Conservation (phyloP, 257 asterid genomes). For the Plantago ovata region DNA sequence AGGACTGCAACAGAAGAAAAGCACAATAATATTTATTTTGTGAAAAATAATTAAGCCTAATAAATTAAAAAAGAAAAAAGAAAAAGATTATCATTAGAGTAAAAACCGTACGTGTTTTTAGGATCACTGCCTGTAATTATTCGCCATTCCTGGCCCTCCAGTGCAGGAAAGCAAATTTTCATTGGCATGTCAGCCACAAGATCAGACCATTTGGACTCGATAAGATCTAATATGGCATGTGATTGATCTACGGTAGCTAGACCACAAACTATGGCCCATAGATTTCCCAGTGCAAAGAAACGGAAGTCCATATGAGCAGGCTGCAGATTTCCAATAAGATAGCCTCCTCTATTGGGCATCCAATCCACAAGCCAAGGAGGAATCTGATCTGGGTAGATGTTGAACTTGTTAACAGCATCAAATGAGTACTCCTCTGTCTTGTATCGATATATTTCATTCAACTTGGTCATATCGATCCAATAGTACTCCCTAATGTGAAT, state of each 20-base stretch:
- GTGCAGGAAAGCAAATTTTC: slow-evolving; percentile 78
- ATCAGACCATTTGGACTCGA: slow-evolving; percentile 75
- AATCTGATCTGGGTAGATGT: slow-evolving; percentile 82
- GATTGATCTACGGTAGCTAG: slow-evolving; percentile 73
- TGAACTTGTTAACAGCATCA: slow-evolving; percentile 81
- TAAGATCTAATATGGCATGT: slow-evolving; percentile 65
- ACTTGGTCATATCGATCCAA: slow-evolving; percentile 71
- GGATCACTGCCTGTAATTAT: slow-evolving; percentile 81
- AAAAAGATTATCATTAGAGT: not conserved
- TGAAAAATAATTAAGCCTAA: slow-evolving; percentile 2
- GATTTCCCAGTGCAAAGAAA: slow-evolving; percentile 71
- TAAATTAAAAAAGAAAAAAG: not conserved
- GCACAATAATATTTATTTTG: not conserved
- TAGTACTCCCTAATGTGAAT: slow-evolving; percentile 79
- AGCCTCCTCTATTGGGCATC: slow-evolving; percentile 77
- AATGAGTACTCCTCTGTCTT: slow-evolving; percentile 77
- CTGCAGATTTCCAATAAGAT: slow-evolving; percentile 73
- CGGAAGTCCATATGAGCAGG: slow-evolving; percentile 93
- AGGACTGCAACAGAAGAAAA: slow-evolving; percentile 50
- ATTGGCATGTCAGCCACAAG: slow-evolving; percentile 73
- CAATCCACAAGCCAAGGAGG: slow-evolving; percentile 86
- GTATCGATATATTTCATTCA: slow-evolving; percentile 74
- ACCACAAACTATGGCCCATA: slow-evolving; percentile 64
- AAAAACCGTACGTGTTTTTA: slow-evolving; percentile 57
- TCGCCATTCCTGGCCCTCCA: slow-evolving; percentile 77